phyloP scores from a whole-genome alignment of 257 asterid species.

The Capsicum rhomboideum region DNA sequence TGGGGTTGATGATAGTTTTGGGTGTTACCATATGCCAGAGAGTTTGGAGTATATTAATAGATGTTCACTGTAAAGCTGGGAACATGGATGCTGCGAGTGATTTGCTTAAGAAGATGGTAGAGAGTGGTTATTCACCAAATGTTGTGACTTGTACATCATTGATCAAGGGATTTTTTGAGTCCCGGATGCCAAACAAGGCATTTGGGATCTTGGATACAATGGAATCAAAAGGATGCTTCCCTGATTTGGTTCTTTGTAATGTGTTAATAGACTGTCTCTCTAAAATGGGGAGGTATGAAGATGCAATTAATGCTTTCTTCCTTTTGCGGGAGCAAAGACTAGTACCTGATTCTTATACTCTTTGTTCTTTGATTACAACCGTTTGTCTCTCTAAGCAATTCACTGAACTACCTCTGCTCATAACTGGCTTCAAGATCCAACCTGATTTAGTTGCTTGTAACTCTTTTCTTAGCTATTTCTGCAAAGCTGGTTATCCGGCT shows the following conservation, averaged over 20 bases:
- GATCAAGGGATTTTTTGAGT: constrained; percentile 55
- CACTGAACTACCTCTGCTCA: constrained; percentile 50
- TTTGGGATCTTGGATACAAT: constrained; percentile 37
- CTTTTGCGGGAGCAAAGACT: constrained; percentile 42
- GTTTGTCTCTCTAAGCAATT: constrained; percentile 49
- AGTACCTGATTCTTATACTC: constrained; percentile 65
- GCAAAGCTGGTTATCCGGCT: constrained; percentile 56
- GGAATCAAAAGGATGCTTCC: constrained; percentile 47
- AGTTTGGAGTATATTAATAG: constrained; percentile 57
- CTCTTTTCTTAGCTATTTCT: constrained; percentile 53
- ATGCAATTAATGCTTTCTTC: constrained; percentile 50
- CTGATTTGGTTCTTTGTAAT: constrained; percentile 66
- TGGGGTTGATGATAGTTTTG: constrained; percentile 48
- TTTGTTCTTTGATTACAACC: constrained; percentile 45
- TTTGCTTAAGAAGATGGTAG: constrained; percentile 50
- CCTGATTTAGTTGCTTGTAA: constrained; percentile 79
- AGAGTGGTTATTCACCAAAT: constrained; percentile 51
- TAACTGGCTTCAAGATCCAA: constrained; percentile 46
- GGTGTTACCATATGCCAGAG: constrained; percentile 44
- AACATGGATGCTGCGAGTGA: constrained; percentile 43
- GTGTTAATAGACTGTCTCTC: constrained; percentile 63
- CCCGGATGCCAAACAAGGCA: constrained; percentile 42
- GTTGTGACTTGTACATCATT: constrained; percentile 58
- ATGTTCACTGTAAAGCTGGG: constrained; percentile 43
- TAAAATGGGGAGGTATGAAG: constrained; percentile 56